Evolutionary conservation across 306 rosid species (phyloP), one percentile per base, ranked within the genome.

Genomic region (Mimosa bimucronata): DNA sequence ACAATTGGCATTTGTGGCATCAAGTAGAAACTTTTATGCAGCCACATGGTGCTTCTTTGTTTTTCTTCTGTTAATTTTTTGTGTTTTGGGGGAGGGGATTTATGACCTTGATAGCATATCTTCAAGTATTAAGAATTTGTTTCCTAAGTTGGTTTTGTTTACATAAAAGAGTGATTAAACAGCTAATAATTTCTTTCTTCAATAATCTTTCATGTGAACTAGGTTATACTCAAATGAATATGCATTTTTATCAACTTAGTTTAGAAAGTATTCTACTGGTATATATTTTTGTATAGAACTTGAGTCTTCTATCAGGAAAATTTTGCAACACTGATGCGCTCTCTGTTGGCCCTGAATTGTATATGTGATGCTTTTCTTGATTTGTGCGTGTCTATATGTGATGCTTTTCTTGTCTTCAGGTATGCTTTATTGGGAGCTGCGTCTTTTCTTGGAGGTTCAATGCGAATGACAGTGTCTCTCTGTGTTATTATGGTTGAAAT

Each of bases 401-500:
- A 66, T 68, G 15, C 80, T 77, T 90, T 76, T 78, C 81, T 81
- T 60, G 75, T 77, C 75, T 88, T 74, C 82, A 95, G 98, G 86
- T 95, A 95, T 89, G 98, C 98, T 79, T 84, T 95, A 81, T 88
- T 95, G 83, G 98, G 98, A 79, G 98, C 97, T 79, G 98, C 98
- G 71, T 91, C 98, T 83, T 95, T 95, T 91, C 98, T 95, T 73
- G 98, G 98, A 58, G 98, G 98, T 74, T 95, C 98, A 72, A 95
- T 95, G 98, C 90, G 98, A 84, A 95, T 95, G 90, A 95, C 98
- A 30, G 92, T 95, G 75, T 91, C 98, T 81, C 81, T 95, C 2
- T 95, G 98, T 81, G 98, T 95, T 84, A 95, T 92, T 75, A 95
- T 95, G 98, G 98, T 95, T 86, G 98, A 95, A 85, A 92, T 95